A percentile compares a stretch with the other conserved stretches of the same genome.
Conservation (phyloP, 352 stramenopile species). For the Phytophthora niederhauseri region DNA sequence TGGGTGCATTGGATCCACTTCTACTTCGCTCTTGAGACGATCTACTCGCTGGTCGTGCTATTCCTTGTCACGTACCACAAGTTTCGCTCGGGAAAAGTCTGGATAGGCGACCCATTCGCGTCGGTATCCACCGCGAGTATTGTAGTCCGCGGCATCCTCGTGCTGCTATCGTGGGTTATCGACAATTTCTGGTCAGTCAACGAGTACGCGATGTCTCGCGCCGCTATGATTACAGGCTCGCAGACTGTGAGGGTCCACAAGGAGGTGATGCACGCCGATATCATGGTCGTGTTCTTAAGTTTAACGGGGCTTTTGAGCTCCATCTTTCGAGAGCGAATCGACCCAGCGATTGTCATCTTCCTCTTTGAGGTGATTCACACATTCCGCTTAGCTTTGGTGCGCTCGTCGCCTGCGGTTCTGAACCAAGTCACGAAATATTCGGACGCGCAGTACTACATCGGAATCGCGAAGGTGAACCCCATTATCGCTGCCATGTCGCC, state of each 20-base stretch:
- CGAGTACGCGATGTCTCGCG: constrained; percentile 20
- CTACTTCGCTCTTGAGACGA: constrained; percentile 22
- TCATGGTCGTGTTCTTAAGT: constrained; percentile 16
- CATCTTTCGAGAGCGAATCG: constrained; percentile 12
- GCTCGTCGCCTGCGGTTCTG: background rate
- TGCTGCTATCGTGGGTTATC: constrained; percentile 26
- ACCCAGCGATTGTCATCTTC: constrained; percentile 7
- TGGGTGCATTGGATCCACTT: constrained; percentile 36
- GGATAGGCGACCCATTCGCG: constrained; percentile 39
- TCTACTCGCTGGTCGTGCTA: constrained; percentile 25
- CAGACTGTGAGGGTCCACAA: constrained; percentile 12
- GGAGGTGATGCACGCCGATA: constrained; percentile 24
- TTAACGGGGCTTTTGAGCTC: constrained; percentile 4
- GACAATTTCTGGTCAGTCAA: constrained; percentile 31
- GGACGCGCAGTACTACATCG: background rate
- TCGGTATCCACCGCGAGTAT: constrained; percentile 24
- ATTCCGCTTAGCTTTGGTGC: background rate
- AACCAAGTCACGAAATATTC: background rate
- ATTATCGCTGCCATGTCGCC: background rate
- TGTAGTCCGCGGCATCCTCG: constrained; percentile 3
- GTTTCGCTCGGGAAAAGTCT: constrained; percentile 25
- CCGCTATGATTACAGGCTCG: background rate
- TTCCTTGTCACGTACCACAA: constrained; percentile 24
- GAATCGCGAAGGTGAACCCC: background rate
- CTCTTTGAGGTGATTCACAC: constrained; percentile 10